Conservation (phyloP, 2,329 filamentous ascomycete genomes). For the Aspergillus latus region DNA sequence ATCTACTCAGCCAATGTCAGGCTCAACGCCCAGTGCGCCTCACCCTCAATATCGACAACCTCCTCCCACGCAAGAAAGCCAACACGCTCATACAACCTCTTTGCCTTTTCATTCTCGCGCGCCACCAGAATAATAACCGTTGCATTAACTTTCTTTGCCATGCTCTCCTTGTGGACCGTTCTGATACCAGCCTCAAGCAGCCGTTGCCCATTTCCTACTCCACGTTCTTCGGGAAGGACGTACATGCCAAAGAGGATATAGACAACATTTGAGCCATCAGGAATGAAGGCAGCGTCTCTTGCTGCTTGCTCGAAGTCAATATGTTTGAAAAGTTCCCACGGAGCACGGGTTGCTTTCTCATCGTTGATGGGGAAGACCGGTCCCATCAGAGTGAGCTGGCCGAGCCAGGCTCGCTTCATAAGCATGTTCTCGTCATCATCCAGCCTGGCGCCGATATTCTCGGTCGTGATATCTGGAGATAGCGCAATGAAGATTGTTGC, state of each 20-base stretch:
- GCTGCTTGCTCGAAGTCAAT: background rate
- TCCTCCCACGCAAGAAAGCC: background rate
- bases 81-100: constrained; percentile 1
- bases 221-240: background rate
- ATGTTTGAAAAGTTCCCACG: background rate
- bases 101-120: background rate
- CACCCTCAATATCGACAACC: background rate
- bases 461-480: background rate
- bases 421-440: background rate
- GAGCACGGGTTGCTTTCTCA: background rate
- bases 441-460: background rate
- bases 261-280: background rate
- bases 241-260: constrained; percentile 2
- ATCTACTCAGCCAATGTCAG: background rate
- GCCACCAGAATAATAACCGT: background rate
- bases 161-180: background rate
- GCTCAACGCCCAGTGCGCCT: background rate
- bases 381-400: background rate
- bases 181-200: background rate
- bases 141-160: background rate
- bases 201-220: background rate
- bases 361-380: background rate
- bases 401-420: background rate
- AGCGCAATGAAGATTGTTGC: background rate
- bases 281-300: background rate